Evolutionary conservation across 331 rosid genomes (phyloP), one percentile per base, ranked within the genome.

Genomic region (Acacia concinna): DNA sequence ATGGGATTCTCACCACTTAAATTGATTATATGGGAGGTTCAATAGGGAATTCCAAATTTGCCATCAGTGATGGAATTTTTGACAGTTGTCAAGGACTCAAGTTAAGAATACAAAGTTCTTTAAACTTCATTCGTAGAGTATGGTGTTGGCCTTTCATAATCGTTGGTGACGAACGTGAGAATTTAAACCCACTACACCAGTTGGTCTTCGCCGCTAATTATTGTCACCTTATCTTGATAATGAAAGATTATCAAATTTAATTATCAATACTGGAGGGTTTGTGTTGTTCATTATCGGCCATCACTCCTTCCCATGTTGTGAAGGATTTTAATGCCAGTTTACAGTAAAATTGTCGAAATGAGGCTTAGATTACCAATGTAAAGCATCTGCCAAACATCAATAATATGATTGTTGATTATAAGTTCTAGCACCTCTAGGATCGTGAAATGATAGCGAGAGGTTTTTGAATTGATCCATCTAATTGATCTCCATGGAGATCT

Each of bases 1-100:
- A 18, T 44, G 79, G 79, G 13, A 76, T 76, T 30, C 0, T 3
- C 0, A 90, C 95, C 0, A 31, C 81, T n/a, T 9, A 90, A 76
- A 18, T n/a, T 57, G 81, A 78, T 88, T 90, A 6, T 18, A 4
- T 0, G 92, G 88, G 78, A 90, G 56, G 78, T 88, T 1, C 25
- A 90, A 0, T 66, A 0, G 86, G 84, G 65, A 88, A 90, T 11
- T 12, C 10, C 47, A 49, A 49, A 49, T 14, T 20, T 18, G 57
- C 57, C 17, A 49, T 49, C 14, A 18, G 25, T n/a, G n/a, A n/a
- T 5, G 14, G 23, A 20, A 20, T 49, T 49, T 49, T 49, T 49
- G 57, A 49, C 23, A 49, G 8, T n/a, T n/a, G 23, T 49, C 57
- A 49, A 49, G 21, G 57, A 49, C 57, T 49, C 57, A n/a, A n/a